Evolutionary conservation across 257 asterid species (phyloP), one percentile per base, ranked within the genome.

Genomic region (Solanum verrucosum): DNA sequence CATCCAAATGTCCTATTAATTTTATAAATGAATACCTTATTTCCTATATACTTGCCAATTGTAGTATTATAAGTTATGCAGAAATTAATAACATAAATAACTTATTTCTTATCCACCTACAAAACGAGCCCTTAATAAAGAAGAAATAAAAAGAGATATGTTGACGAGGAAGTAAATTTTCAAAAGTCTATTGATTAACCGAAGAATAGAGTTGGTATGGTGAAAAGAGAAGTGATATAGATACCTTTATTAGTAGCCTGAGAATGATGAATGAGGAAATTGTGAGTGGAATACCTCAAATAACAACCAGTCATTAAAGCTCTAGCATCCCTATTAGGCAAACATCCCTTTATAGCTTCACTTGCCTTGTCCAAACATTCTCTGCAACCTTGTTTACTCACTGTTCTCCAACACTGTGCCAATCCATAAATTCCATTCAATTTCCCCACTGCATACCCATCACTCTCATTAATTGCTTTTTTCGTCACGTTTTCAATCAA

Each of bases 401-500:
- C 84, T 25, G 97, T 95, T 79, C 87, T 89, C 99, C 99, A 96
- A 87, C 99, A 96, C 93, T 95, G 92, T 46, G 97, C 98, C 94
- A 96, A 92, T 35, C 96, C 99, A 89, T 89, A 95, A 79, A 93
- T 95, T 59, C 98, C 97, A 44, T 87, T 88, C 71, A 83, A 49
- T 83, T 91, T 92, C 86, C n/a, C 81, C 87, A 63, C 93, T 29
- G 97, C 97, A 89, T 87, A 90, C 6, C 96, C 92, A 7, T 84
- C 90, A 15, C 67, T 73, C 85, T 0, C 88, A 46, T 46, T 46
- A 72, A 86, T 89, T 74, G 98, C 99, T 13, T 52, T 89, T 44
- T 38, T 91, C 1, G 92, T 93, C 40, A 96, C 46, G 37, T 93
- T 91, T 21, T 68, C 89, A 5, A 96, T 88, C 91, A 96, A 88